Evolutionary conservation across 139 green algal species (phyloP).

Genomic region (Pseudopediastrum boryanum): DNA sequence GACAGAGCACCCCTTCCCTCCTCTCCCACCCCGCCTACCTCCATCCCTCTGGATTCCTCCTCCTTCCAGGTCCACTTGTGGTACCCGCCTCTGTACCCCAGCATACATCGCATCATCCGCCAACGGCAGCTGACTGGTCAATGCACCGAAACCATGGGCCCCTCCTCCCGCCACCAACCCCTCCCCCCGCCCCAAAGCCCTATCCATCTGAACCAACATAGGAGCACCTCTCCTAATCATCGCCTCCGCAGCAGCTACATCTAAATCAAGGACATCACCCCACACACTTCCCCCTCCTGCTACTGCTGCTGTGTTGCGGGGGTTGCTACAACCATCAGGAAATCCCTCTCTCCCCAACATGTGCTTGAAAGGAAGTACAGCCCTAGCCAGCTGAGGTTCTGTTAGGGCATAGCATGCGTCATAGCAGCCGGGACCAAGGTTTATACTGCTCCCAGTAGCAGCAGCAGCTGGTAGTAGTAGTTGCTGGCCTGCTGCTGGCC

Average conservation of each 20-base stretch:
- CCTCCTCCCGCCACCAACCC: neutral
- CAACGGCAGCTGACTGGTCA: constrained; percentile 4
- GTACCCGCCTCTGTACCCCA: neutral
- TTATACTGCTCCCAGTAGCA: too few species aligned
- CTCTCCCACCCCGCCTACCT: too few species aligned
- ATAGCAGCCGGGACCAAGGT: constrained; percentile 21
- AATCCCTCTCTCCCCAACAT: constrained; percentile 26
- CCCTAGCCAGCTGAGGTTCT: neutral
- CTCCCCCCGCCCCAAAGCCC: neutral
- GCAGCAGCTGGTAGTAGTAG: constrained; percentile 14
- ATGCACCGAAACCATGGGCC: neutral
- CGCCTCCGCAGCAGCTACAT: neutral
- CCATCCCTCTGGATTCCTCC: too few species aligned
- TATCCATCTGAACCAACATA: neutral
- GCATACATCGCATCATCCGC: constrained; percentile 10
- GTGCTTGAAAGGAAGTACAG: constrained; percentile 20
- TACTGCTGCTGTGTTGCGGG: neutral
- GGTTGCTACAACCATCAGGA: neutral
- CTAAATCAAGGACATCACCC: constrained; percentile 17
- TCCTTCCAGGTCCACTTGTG: too few species aligned
- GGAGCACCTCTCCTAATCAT: neutral
- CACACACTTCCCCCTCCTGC: constrained; percentile 1
- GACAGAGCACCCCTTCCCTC: too few species aligned
- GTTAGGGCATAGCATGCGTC: neutral
- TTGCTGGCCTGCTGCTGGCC: neutral